Conservation (phyloP, 345 rosid species). For the Salix dunnii region DNA sequence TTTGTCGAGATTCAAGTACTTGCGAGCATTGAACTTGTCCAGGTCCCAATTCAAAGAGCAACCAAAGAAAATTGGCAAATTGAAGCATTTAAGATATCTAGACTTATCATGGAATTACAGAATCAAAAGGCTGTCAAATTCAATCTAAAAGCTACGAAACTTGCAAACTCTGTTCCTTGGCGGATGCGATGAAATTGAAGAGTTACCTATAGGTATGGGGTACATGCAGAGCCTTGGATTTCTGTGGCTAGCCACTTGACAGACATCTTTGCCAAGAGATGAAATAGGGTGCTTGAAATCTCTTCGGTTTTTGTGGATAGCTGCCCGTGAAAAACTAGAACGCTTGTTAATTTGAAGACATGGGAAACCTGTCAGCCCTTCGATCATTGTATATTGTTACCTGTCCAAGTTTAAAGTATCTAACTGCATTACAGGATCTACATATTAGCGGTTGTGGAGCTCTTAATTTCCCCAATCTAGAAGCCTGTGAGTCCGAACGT, state of each 20-base stretch:
- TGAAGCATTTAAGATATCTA: conserved; percentile 35
- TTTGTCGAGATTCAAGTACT: conserved; percentile 11
- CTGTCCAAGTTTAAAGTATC: conserved; percentile 1
- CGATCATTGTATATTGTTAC: neutral
- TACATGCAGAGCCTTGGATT: conserved; percentile 22
- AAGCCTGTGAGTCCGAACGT: neutral
- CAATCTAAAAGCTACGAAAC: conserved; percentile 22
- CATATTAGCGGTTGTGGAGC: conserved; percentile 5
- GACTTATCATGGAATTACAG: conserved; percentile 1
- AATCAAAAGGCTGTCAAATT: conserved; percentile 23
- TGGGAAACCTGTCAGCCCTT: conserved; percentile 11
- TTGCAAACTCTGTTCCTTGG: conserved; percentile 23
- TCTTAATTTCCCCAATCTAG: conserved; percentile 11
- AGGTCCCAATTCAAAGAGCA: conserved; percentile 13
- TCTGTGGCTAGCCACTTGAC: conserved; percentile 22
- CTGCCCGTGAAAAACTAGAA: conserved; percentile 13
- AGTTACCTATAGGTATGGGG: conserved; percentile 16
- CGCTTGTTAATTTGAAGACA: conserved; percentile 11
- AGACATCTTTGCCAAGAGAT: conserved; percentile 6
- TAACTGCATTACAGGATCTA: conserved; percentile 17
- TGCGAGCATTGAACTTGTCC: conserved; percentile 17
- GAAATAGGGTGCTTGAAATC: conserved; percentile 25
- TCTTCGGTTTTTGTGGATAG: conserved; percentile 13
- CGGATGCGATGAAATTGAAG: conserved; percentile 15
- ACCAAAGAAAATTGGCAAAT: conserved; percentile 14